Percentiles rank a stretch among this genome's conserved stretches.
phyloP scores from a whole-genome alignment of 2,329 filamentous ascomycete genomes.

The Cordyceps farinosa region DNA sequence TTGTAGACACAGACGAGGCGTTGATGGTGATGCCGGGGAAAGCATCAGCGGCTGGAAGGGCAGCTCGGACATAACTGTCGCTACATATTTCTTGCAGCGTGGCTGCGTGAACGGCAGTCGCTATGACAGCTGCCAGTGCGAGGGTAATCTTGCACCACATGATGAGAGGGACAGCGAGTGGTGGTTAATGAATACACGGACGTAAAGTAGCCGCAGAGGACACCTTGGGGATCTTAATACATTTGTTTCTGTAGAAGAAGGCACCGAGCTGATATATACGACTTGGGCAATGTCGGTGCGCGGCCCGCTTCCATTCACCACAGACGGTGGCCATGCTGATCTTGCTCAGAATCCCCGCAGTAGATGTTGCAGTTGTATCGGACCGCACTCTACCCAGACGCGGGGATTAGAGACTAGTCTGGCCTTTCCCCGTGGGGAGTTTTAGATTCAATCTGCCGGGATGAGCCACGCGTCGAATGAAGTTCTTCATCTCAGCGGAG shows the following conservation, averaged over 20 bases:
- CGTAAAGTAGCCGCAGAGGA: too few relatives aligned
- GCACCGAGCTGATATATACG: not conserved
- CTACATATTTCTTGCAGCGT: not conserved
- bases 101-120: not conserved
- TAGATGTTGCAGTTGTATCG: not conserved
- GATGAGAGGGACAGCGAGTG: too few relatives aligned
- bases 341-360: not conserved
- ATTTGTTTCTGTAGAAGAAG: too few relatives aligned
- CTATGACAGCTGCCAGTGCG: not conserved
- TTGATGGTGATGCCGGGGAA: conserved; percentile 29
- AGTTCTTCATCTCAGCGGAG: too few relatives aligned
- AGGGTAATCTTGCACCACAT: not conserved
- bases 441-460: not conserved
- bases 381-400: too few relatives aligned
- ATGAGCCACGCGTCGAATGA: not conserved
- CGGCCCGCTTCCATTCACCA: not conserved
- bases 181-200: not conserved
- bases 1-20: conserved; percentile 26
- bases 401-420: too few relatives aligned
- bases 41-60: not conserved
- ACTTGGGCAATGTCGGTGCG: not conserved
- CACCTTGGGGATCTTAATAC: too few relatives aligned
- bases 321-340: not conserved
- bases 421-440: too few relatives aligned
- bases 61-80: not conserved